These are phyloP conservation scores for Neonectria coccinea DNA, from an alignment of 2,329 filamentous ascomycete species.

Conservation along the genomic window DNA sequence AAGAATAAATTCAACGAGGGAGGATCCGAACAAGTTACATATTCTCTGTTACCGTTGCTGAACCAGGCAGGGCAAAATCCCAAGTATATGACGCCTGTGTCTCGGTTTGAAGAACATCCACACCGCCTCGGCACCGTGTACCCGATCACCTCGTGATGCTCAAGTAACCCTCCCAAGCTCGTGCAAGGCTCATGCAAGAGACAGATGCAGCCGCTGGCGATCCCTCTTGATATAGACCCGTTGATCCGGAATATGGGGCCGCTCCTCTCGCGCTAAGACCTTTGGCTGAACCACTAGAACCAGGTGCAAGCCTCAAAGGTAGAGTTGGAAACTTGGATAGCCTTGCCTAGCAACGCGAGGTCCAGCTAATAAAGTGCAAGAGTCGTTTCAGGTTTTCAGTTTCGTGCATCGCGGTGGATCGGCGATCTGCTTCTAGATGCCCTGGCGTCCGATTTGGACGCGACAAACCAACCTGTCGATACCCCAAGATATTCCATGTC, in stretches of 20 bases:
- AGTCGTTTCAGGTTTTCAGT: slow-evolving; percentile 18
- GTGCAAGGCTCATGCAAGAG: neutral
- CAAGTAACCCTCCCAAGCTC: neutral
- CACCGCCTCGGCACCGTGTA: neutral
- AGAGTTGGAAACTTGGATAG: neutral
- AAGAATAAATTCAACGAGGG: neutral
- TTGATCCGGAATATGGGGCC: slow-evolving; percentile 2
- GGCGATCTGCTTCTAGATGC: neutral
- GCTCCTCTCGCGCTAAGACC: slow-evolving; percentile 7
- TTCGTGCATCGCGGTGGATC: slow-evolving; percentile 7
- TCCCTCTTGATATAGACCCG: neutral
- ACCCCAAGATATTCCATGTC: neutral
- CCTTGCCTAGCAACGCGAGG: neutral
- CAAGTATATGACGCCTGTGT: slow-evolving; percentile 1
- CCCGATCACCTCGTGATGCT: neutral
- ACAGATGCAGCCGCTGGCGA: neutral
- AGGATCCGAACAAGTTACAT: neutral
- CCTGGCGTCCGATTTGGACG: neutral
- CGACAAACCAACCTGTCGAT: slow-evolving; percentile 1
- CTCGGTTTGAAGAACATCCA: slow-evolving; percentile 4
- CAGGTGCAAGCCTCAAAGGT: neutral
- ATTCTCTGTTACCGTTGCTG: neutral
- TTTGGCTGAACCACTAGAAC: slow-evolving; percentile 2
- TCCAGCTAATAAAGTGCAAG: neutral
- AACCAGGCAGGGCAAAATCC: neutral